Base-by-base conservation (phyloP, 305 asterid genomes). In the Fraxinus latifolia region DNA sequence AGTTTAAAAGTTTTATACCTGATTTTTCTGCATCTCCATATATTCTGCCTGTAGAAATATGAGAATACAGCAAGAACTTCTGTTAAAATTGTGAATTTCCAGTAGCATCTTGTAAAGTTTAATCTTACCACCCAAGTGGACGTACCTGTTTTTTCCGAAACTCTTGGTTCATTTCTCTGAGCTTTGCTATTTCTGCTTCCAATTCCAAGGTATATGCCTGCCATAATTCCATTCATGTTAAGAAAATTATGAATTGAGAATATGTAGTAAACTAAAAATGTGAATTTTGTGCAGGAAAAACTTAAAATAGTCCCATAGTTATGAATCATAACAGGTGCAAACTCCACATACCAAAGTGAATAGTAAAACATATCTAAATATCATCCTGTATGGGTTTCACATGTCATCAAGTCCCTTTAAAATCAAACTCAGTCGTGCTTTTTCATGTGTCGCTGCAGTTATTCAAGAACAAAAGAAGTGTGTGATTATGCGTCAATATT, bases 151-250 rank as follows among this genome's bases (percentile, higher is more conserved):
- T 94, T 82, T 81, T 94, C 83, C 87, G 91, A 91, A 94, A 84
- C 86, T 93, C 97, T 29, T 87, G 82, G 81, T 96, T 94, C 74
- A 88, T 68, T 85, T 94, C 92, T 85, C 87, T 90, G 76, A 94
- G 97, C 84, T 90, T 90, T 4, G 92, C 98, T 33, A 96, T 93
- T 87, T 96, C 99, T 82, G 94, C 94, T 91, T 96, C 99, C 92
- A 96, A 84, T 80, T 96, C 97, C 83, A 90, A 85, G 50, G 98
- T 93, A 82, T 96, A 94, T 37, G 97, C 99, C 98, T 96, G 88
- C 79, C 67, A 74, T 58, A 79, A 37, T 73, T 77, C 70, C 79
- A 47, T 73, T 82, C 29, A 74, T 80, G 75, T 34, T 42, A 76
- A 50, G 27, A 80, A 72, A 23, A 79, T 60, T 60, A 78, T 36